phyloP scores from a whole-genome alignment of 192 early-diverging fungal genomes.

The Polychytrium aggregatum region DNA sequence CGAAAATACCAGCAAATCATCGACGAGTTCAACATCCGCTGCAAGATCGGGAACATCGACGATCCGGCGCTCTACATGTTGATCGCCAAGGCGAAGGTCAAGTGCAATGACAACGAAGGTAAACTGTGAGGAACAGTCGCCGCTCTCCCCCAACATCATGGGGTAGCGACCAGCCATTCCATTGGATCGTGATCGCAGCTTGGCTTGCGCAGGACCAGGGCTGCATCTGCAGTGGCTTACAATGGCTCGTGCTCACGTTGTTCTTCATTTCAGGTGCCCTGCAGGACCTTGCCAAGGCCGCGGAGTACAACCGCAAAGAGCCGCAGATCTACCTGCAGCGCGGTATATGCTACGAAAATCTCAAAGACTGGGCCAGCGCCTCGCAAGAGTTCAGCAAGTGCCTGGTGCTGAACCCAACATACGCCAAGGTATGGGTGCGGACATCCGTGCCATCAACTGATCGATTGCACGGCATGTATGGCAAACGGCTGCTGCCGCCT shows the following conservation, averaged over 20 bases:
- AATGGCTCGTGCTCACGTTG: too few species aligned
- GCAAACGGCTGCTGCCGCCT: not conserved
- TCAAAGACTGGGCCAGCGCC: conserved; percentile 31
- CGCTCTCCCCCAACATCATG: not conserved
- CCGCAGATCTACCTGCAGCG: conserved; percentile 42
- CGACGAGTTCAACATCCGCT: conserved; percentile 31
- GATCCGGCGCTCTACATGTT: conserved; percentile 33
- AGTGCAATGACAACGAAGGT: conserved; percentile 32
- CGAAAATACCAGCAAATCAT: conserved; percentile 40
- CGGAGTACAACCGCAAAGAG: conserved; percentile 28
- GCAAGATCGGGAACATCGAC: conserved; percentile 23
- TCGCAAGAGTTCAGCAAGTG: conserved; percentile 28
- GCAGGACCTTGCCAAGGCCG: conserved; percentile 24
- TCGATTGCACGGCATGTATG: not conserved
- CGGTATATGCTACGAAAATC: conserved; percentile 40
- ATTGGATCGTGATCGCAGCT: not conserved
- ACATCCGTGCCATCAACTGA: too few species aligned
- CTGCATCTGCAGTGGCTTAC: too few species aligned
- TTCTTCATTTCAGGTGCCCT: conserved; percentile 24
- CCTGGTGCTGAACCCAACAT: conserved; percentile 23
- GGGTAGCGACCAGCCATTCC: not conserved
- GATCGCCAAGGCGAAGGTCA: conserved; percentile 37
- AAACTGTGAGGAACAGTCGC: not conserved
- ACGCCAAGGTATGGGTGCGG: conserved; percentile 33
- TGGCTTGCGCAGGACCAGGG: too few species aligned